Evolutionary conservation across 345 rosid species (phyloP).

Genomic region (Physaria fendleri): DNA sequence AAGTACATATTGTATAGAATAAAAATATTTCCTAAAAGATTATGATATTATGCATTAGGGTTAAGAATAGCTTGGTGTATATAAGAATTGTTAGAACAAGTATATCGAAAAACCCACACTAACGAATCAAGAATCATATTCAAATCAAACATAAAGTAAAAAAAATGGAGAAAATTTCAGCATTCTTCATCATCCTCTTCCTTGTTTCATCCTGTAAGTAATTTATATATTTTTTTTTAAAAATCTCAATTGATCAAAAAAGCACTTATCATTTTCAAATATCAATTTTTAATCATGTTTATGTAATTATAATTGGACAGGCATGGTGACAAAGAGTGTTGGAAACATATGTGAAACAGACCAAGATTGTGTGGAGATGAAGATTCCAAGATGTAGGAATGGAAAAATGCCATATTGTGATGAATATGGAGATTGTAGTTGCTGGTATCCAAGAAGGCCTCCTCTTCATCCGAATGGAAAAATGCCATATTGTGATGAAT

Average conservation of each 20-base stretch:
- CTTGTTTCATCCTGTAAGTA: constrained; percentile 18
- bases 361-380: constrained; percentile 8
- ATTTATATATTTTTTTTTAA: not conserved
- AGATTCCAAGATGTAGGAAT: constrained; percentile 15
- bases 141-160: not conserved
- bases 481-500: constrained; percentile 13
- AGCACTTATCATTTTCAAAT: not conserved
- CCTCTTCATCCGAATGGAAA: not conserved
- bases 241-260: not conserved
- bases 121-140: not conserved
- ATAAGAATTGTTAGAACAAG: not conserved
- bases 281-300: not conserved
- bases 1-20: no score
- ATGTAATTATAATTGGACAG: not conserved
- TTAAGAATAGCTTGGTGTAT: not conserved
- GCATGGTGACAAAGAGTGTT: constrained; percentile 8
- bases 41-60: no score
- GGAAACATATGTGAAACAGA: constrained; percentile 21
- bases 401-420: constrained; percentile 15
- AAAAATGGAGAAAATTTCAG: constrained; percentile 10
- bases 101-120: not conserved
- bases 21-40: no score
- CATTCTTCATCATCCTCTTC: constrained; percentile 12
- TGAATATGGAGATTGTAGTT: constrained; percentile 1
- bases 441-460: not conserved